Evolutionary conservation across 768 basidiomycete genomes (phyloP), one percentile per base, ranked within the genome.

Genomic region (Suillus placidus): DNA sequence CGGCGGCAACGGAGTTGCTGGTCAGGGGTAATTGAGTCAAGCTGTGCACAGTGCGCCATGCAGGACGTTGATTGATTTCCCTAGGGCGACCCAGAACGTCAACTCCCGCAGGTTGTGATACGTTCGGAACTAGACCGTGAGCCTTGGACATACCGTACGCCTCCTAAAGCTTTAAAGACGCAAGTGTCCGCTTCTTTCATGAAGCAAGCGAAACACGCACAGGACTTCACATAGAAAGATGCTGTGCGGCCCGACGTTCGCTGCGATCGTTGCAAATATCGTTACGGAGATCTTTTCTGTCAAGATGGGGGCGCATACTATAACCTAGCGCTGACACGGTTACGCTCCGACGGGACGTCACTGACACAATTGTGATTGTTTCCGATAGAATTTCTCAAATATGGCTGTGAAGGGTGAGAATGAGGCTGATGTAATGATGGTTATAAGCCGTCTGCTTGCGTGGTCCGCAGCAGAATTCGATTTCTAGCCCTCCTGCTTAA

Each of bases 391-490:
- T n/a, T 67, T 23, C 61, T 37, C 8, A 38, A 55, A 52, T 43
- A 56, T 26, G 70, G 75, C 75, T 61, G 77, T 70, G 68, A 61
- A 60, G 13, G 62, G 73, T 77, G 76, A 68, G 76, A 76, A 66
- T 8, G 30, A 12, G 16, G 72, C 72, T 78, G 76, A 77, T 77
- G 68, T 76, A 74, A 78, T 63, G 52, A 67, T 75, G 68, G 70
- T 71, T 78, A 77, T 77, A 78, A 78, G 74, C 73, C 61, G 43
- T 40, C 3, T 62, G 67, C 66, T 66, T 71, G 73, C 76, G 76
- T 77, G 77, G 43, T 74, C 76, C 76, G 76, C 76, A 77, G 76
- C 69, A 76, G 32, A 62, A 32, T 61, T 65, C 45, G 18, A 40
- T 55, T 66, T 67, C 66, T 49, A 30, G n/a, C 62, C 66, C 63